A percentile compares a stretch with the other conserved stretches of the same genome.
These are phyloP conservation scores for Panicum miliaceum DNA, from an alignment of 176 grass and related monocot genomes.

Conservation along the genomic window DNA sequence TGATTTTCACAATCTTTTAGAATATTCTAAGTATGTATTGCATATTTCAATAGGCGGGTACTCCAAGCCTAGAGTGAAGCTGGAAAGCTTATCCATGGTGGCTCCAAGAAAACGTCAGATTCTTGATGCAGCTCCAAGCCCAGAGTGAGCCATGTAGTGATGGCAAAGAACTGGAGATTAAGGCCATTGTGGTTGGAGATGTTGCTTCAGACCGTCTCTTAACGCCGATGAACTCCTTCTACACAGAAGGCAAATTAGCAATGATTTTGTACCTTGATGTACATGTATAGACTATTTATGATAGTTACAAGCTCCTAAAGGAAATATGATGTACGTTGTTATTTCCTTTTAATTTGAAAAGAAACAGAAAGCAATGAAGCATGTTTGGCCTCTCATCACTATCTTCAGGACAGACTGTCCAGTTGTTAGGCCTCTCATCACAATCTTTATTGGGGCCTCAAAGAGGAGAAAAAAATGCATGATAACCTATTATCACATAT, in stretches of 20 bases:
- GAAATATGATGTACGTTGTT: too few relatives aligned
- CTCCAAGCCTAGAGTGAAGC: constrained; percentile 59
- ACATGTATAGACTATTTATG: too few relatives aligned
- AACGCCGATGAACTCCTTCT: constrained; percentile 37
- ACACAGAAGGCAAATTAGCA: constrained; percentile 30
- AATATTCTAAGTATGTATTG: too few relatives aligned
- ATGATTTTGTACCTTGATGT: too few relatives aligned
- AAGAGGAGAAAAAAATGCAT: background rate
- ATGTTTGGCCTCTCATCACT: too few relatives aligned
- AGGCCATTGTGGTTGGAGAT: background rate
- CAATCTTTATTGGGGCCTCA: background rate
- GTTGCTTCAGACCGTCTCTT: constrained; percentile 22
- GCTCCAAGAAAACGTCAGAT: constrained; percentile 45
- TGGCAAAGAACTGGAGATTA: constrained; percentile 18
- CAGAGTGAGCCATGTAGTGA: background rate
- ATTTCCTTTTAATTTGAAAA: constrained; percentile 1
- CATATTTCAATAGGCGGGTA: too few relatives aligned
- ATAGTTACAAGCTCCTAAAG: constrained; percentile 11
- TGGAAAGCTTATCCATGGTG: constrained; percentile 57
- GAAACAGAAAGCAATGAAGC: background rate
- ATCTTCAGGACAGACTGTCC: background rate
- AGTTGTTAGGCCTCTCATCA: background rate
- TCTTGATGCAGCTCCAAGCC: constrained; percentile 42
- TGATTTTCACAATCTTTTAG: too few relatives aligned
- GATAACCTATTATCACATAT: background rate